A percentile compares a stretch with the other conserved stretches of the same genome.
Conservation (phyloP, 169 alveolate genomes). For the Eimeria tenella region DNA sequence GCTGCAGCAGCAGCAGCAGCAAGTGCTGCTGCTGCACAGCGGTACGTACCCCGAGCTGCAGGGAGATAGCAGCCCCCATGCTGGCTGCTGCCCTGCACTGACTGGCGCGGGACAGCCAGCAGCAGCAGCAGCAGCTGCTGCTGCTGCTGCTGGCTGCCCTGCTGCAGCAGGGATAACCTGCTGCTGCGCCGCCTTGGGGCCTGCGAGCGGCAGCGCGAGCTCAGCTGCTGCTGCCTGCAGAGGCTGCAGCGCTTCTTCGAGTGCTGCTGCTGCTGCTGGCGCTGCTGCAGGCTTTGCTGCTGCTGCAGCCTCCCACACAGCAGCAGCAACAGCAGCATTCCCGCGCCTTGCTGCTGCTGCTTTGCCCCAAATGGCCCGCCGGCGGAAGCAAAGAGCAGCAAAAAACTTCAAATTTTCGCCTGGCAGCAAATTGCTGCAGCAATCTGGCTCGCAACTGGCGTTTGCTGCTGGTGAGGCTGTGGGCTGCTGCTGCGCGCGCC, state of each 20-base stretch:
- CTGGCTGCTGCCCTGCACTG: constrained; percentile 57
- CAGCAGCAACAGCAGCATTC: constrained; percentile 31
- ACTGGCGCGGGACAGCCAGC: constrained; percentile 2
- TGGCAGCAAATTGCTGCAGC: constrained; percentile 10
- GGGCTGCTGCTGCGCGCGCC: background rate
- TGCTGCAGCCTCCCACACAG: background rate
- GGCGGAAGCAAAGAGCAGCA: background rate
- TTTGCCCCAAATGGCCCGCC: background rate
- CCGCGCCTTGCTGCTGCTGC: background rate
- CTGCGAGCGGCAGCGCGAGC: background rate
- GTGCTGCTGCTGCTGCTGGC: background rate
- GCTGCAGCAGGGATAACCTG: background rate
- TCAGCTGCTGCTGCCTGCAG: background rate
- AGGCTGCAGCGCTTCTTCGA: constrained; percentile 9
- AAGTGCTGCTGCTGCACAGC: background rate
- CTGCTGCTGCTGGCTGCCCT: constrained; percentile 24
- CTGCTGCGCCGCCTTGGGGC: background rate
- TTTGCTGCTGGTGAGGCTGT: background rate
- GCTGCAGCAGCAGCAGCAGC: constrained; percentile 46
- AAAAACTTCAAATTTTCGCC: background rate
- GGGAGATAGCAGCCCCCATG: constrained; percentile 30
- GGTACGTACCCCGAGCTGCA: constrained; percentile 32
- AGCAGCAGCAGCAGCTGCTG: constrained; percentile 1
- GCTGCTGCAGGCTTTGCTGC: background rate
- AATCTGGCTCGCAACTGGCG: background rate